phyloP scores from a whole-genome alignment of 2,329 filamentous ascomycete genomes.

The Chalaropsis ovoidea region DNA sequence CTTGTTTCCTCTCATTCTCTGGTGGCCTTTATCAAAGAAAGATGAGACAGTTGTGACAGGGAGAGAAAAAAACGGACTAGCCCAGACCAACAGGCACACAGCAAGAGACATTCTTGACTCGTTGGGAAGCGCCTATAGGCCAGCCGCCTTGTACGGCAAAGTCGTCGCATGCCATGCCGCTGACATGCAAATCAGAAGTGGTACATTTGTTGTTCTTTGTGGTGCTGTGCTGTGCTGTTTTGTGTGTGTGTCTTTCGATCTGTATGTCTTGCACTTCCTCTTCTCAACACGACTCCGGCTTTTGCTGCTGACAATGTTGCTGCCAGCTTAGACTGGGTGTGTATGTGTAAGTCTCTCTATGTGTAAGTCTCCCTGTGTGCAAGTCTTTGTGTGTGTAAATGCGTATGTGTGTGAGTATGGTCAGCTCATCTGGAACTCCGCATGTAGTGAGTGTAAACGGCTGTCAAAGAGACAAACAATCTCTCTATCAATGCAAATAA shows the following conservation, averaged over 20 bases:
- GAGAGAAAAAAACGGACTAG: neutral
- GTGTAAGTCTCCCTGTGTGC: too few relatives aligned
- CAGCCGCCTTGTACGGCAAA: neutral
- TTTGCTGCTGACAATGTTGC: neutral
- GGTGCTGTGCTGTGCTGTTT: neutral
- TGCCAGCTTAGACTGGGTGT: too few relatives aligned
- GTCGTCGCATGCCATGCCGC: neutral
- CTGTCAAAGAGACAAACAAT: neutral
- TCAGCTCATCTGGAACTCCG: conserved; percentile 3
- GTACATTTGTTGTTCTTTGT: neutral
- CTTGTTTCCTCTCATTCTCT: neutral
- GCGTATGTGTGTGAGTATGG: neutral
- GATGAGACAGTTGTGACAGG: neutral
- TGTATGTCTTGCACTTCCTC: conserved; percentile 4
- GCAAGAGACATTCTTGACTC: neutral
- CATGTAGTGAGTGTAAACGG: neutral
- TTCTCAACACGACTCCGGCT: neutral
- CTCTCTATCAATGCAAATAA: neutral
- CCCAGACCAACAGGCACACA: neutral
- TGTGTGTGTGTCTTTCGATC: neutral
- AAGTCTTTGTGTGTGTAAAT: too few relatives aligned
- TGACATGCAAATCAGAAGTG: neutral
- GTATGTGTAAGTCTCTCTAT: too few relatives aligned
- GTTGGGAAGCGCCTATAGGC: neutral
- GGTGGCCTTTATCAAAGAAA: neutral